A percentile compares a stretch with the other conserved stretches of the same genome.
phyloP scores from a whole-genome alignment of 441 rosid genomes.

The Breynia disticha region DNA sequence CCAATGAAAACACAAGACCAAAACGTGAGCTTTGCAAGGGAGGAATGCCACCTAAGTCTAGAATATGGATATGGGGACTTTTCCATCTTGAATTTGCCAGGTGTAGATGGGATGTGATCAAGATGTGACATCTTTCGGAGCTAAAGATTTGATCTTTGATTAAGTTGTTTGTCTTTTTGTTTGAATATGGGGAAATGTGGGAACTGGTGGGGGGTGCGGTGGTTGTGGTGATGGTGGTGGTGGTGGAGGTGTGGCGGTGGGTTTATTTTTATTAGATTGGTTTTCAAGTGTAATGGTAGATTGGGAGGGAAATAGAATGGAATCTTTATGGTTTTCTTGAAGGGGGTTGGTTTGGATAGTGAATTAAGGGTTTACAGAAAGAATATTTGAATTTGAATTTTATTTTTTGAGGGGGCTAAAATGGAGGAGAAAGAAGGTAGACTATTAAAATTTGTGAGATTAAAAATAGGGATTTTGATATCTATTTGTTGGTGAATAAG shows the following conservation, averaged over 20 bases:
- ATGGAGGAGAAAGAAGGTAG: conserved; percentile 1
- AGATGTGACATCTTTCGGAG: conserved; percentile 47
- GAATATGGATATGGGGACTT: conserved; percentile 51
- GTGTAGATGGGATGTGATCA: conserved; percentile 76
- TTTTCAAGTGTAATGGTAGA: not conserved
- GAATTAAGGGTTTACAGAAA: conserved; percentile 13
- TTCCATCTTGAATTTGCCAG: conserved; percentile 98
- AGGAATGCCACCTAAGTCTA: conserved; percentile 57
- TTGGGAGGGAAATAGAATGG: not conserved
- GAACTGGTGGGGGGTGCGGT: conserved; percentile 3
- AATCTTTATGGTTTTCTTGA: conserved; percentile 41
- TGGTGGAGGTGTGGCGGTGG: not conserved
- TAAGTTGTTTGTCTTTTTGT: not conserved
- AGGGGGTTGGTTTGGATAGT: conserved; percentile 19
- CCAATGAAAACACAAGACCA: conserved; percentile 72
- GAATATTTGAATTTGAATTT: no score
- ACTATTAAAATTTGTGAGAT: conserved; percentile 13
- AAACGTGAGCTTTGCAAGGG: conserved; percentile 59
- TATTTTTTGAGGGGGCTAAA: not conserved
- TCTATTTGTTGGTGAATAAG: not conserved
- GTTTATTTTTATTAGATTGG: not conserved
- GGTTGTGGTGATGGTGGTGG: conserved; percentile 5
- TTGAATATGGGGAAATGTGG: not conserved
- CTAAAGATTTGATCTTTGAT: not conserved
- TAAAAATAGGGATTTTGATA: conserved; percentile 13